Base-by-base conservation (phyloP, 1,284 basidiomycete species). In the Papiliotrema fonsecae region DNA sequence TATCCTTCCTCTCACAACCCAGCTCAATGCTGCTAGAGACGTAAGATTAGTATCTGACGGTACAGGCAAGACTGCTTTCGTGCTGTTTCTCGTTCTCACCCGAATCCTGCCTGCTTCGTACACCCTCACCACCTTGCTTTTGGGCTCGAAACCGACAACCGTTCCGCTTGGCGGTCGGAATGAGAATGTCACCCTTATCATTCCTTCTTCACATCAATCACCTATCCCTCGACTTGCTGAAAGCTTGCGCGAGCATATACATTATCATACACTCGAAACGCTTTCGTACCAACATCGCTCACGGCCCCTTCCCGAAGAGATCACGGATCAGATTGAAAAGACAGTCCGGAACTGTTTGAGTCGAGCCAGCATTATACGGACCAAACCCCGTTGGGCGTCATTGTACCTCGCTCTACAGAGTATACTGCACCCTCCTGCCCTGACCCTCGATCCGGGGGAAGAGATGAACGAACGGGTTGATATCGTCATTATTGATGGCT, bases 401-500 rank as follows among this genome's bases (percentile, higher is more conserved):
- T 59, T 60, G 55, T 45, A 53, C 2, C 28, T 63, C 2, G 58
- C 58, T 18, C 45, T 72, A 5, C 46, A 50, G 31, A 42, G 47
- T 2, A 16, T 68, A 0, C 48, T 51, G 4, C 16, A 43, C 27
- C 52, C 57, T 3, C 51, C 45, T 13, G 24, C 19, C 10, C 25
- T 42, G 9, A 2, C 21, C 5, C 28, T 49, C 4, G 37, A 45
- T 22, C 38, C 46, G 2, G 22, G 22, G 10, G 26, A 16, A 14
- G 26, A 37, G 30, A 37, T n/a, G 11, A 19, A n/a, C 10, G 32
- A 42, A 6, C 42, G 47, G n/a, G 22, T 65, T 32, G 60, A 59
- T 38, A 31, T 72, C 22, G 51, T 74, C 1, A 51, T 67, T 6
- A 55, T 64, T 22, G 72, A 74, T 45, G 72, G 71, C 2, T 60